Conservation (phyloP, 2,329 filamentous ascomycete species). For the Penicillium sp. region DNA sequence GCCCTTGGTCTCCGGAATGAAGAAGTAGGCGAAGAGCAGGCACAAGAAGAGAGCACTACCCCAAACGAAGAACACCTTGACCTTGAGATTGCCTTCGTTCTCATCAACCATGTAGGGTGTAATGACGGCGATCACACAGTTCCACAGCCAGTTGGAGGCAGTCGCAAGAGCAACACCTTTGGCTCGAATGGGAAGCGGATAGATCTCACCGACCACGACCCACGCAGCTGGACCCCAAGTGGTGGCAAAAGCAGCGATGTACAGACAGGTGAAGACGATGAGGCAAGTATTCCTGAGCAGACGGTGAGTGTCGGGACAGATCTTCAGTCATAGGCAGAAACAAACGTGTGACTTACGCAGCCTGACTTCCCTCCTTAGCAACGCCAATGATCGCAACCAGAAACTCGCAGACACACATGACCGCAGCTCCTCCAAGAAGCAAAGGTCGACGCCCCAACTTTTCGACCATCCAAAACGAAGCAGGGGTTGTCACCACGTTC, state of each 20-base stretch:
- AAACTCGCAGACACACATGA: constrained; percentile 84
- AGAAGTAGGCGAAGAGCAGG: constrained; percentile 65
- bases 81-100: constrained; percentile 52
- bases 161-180: constrained; percentile 81
- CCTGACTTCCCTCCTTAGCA: constrained; percentile 45
- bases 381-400: constrained; percentile 72
- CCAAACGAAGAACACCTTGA: constrained; percentile 76
- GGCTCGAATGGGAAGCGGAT: constrained; percentile 79
- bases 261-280: constrained; percentile 83
- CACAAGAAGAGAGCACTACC: constrained; percentile 65
- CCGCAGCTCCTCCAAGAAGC: constrained; percentile 68
- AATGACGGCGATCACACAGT: constrained; percentile 65
- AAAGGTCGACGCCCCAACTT: constrained; percentile 72
- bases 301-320: background rate
- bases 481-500: constrained; percentile 76
- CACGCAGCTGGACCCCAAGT: constrained; percentile 74
- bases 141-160: constrained; percentile 88
- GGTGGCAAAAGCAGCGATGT: constrained; percentile 85
- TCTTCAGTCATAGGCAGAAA: background rate
- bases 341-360: constrained; percentile 35
- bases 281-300: constrained; percentile 29
- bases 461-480: constrained; percentile 88
- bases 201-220: constrained; percentile 78
- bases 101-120: constrained; percentile 58
- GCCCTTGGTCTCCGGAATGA: constrained; percentile 68